Conservation (phyloP, 345 rosid genomes). For the Camelina hispida region DNA sequence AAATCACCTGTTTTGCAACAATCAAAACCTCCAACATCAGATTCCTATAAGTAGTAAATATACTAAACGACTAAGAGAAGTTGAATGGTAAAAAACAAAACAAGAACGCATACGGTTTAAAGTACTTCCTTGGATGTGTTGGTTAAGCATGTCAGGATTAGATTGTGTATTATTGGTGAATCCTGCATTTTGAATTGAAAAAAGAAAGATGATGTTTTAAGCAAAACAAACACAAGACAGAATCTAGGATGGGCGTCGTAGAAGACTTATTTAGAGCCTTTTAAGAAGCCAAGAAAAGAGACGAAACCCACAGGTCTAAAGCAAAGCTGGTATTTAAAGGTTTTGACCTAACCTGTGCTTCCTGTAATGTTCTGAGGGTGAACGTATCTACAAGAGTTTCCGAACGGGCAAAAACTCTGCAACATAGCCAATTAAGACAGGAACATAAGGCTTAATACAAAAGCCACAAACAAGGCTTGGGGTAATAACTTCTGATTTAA, state of each 20-base stretch:
- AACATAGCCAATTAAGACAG: not conserved
- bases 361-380: slow-evolving; percentile 54
- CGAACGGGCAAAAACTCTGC: slow-evolving; percentile 82
- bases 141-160: slow-evolving; percentile 17
- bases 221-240: slow-evolving; percentile 1
- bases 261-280: not conserved
- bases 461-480: slow-evolving; percentile 3
- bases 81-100: not conserved
- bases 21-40: not conserved
- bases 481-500: not conserved
- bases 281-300: not conserved
- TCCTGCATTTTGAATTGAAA: slow-evolving; percentile 32
- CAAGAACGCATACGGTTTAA: slow-evolving; percentile 26
- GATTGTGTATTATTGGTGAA: slow-evolving; percentile 20
- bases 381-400: slow-evolving; percentile 79
- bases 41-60: not conserved
- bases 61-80: not conserved
- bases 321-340: too few species aligned
- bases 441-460: not conserved
- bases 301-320: not conserved
- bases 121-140: slow-evolving; percentile 19
- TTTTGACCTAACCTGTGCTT: not conserved
- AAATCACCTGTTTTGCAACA: slow-evolving; percentile 47
- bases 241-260: not conserved
- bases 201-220: not conserved